These are phyloP conservation scores for Vickermania ingenoplastis DNA, from an alignment of 208 protist genomes.

Conservation along the genomic window DNA sequence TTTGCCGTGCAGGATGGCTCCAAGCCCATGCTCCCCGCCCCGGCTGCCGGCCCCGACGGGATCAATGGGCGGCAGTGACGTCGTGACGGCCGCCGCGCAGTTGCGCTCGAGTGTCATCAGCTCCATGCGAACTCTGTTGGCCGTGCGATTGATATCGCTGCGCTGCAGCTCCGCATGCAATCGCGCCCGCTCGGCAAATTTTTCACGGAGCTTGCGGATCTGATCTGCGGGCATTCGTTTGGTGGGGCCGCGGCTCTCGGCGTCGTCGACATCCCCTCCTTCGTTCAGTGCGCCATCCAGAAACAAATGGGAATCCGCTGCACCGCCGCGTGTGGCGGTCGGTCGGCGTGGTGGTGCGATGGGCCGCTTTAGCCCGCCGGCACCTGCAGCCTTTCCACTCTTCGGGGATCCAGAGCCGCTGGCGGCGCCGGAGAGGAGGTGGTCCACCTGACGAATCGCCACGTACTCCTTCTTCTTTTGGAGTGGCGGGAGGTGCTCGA, in stretches of 20 bases:
- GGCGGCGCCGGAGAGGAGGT: background rate
- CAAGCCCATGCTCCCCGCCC: background rate
- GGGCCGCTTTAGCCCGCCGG: background rate
- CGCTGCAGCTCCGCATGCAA: constrained; percentile 38
- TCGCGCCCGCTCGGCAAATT: constrained; percentile 59
- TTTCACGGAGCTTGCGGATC: constrained; percentile 36
- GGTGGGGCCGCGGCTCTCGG: constrained; percentile 3
- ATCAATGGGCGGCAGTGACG: background rate
- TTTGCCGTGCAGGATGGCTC: background rate
- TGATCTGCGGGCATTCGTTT: constrained; percentile 24
- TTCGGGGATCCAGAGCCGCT: no score
- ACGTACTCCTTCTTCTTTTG: background rate
- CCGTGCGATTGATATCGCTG: constrained; percentile 43
- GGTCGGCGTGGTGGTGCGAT: background rate
- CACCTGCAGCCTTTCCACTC: background rate
- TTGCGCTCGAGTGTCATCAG: constrained; percentile 57
- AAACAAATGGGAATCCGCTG: background rate
- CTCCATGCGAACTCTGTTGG: constrained; percentile 55
- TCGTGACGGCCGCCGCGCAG: background rate
- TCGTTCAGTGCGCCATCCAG: background rate
- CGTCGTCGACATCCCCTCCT: constrained; percentile 1
- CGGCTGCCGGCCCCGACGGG: background rate
- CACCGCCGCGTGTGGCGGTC: background rate
- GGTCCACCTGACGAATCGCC: background rate
- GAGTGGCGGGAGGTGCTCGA: background rate